Evolutionary conservation across 2,329 filamentous ascomycete species (phyloP).

Genomic region (Nigrospora sphaerica): DNA sequence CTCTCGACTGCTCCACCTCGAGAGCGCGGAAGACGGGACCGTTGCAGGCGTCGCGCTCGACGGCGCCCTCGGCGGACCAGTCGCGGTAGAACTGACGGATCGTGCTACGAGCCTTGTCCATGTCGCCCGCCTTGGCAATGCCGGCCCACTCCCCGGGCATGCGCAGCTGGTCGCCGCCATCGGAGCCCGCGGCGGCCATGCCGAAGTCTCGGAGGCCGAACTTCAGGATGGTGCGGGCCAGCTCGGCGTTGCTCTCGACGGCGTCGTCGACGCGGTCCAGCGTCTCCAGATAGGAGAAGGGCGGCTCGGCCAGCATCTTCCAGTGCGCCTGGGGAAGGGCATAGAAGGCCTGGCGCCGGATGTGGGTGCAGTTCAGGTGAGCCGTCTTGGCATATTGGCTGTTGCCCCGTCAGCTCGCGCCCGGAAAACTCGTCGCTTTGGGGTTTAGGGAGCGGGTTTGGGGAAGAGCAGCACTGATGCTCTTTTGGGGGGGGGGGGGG

Average conservation of each 20-base stretch:
- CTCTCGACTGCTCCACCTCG: constrained; percentile 32
- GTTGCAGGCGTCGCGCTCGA: constrained; percentile 73
- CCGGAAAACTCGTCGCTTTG: not conserved
- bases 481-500: no score
- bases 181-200: constrained; percentile 25
- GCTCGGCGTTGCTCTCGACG: constrained; percentile 79
- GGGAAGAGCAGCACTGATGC: no score
- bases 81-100: constrained; percentile 92
- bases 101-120: constrained; percentile 89
- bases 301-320: constrained; percentile 71
- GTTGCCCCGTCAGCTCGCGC: not conserved
- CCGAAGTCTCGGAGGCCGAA: constrained; percentile 62
- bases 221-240: constrained; percentile 73
- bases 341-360: constrained; percentile 88
- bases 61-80: constrained; percentile 73
- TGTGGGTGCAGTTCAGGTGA: constrained; percentile 86
- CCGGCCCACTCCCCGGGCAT: constrained; percentile 61
- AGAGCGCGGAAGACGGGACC: constrained; percentile 65
- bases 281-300: constrained; percentile 75
- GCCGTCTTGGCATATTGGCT: constrained; percentile 81
- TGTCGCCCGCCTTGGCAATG: constrained; percentile 63
- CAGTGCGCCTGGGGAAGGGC: constrained; percentile 78
- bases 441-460: not conserved
- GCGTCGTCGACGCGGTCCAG: constrained; percentile 76
- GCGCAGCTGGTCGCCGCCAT: constrained; percentile 24